Base-by-base conservation (phyloP, 768 basidiomycete species). In the Trametes cinnabarina region DNA sequence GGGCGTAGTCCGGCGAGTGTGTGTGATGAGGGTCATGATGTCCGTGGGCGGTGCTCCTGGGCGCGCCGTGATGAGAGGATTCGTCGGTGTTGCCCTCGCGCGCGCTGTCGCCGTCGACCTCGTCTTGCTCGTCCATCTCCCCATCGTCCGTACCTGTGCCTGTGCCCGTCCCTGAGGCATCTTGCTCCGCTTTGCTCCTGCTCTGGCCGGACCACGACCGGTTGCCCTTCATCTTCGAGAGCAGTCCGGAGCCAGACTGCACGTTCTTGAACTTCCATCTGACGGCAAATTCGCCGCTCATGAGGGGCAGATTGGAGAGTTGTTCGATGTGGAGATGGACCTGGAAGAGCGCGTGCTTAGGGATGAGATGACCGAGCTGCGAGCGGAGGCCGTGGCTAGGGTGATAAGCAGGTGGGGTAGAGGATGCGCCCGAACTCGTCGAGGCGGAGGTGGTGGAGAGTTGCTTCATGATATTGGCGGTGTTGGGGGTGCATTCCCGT, bases 221-320 rank as follows among this genome's bases (percentile, higher is more conserved):
- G 48, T 57, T 58, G 58, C 64, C 70, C 62, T 73, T 76, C 64
- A 75, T 74, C 70, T 73, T 77, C 41, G 69, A 62, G 35, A 80
- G 65, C 30, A 84, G 64, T 3, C 82, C 78, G 63, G 66, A 78
- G 74, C 19, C 73, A 3, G 77, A 70, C 35, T 72, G 73, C 30
- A 76, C 78, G 61, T 83, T 78, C 75, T 84, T 87, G 71, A 90
- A 82, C 70, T 83, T 86, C 88, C 90, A 90, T 20, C 78, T 75
- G 5, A 86, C 80, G 19, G 77, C 83, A 66, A 90, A 90, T 66
- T 88, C 80, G 61, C 89, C 89, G 40, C 76, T 73, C 32, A 90
- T 82, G 56, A 90, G 81, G 0, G 90, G 90, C 0, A 92, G 85
- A 62, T 82, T 86, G 19, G 81, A 77, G 20, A 92, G 78, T 63